These are phyloP conservation scores for Biancaea sappan DNA, from an alignment of 306 rosid genomes.

Conservation along the genomic window DNA sequence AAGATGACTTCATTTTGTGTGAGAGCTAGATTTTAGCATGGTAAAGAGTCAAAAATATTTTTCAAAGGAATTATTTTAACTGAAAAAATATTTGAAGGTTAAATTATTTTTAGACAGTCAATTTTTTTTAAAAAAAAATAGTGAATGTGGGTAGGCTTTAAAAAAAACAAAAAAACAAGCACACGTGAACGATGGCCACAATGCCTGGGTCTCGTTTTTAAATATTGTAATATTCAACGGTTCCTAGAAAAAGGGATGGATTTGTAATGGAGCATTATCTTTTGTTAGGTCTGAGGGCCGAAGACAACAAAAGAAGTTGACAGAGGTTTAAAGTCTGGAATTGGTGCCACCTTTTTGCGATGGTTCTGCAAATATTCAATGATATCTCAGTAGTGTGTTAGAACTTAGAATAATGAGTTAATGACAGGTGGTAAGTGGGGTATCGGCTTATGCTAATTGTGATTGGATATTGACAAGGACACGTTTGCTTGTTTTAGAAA, in stretches of 20 bases:
- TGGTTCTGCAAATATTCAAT: slow-evolving; percentile 40
- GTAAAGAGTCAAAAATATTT: no score
- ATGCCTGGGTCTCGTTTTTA: neutral
- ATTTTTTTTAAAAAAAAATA: no score
- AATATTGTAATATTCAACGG: slow-evolving; percentile 26
- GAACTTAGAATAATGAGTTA: neutral
- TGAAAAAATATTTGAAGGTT: no score
- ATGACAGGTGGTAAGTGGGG: slow-evolving; percentile 38
- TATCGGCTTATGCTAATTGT: slow-evolving; percentile 23
- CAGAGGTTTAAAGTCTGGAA: slow-evolving; percentile 3
- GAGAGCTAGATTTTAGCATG: no score
- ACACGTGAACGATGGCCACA: neutral
- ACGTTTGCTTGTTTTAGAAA: slow-evolving; percentile 29
- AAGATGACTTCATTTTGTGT: no score
- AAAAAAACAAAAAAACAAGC: no score
- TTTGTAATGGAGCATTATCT: slow-evolving; percentile 15
- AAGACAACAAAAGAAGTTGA: neutral
- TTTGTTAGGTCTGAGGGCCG: slow-evolving; percentile 26
- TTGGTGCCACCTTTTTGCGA: neutral
- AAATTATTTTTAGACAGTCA: no score
- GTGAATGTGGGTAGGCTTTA: no score
- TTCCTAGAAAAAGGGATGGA: neutral
- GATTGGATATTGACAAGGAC: slow-evolving; percentile 10
- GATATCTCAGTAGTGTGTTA: slow-evolving; percentile 17
- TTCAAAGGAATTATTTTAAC: no score